Conservation (phyloP, 495 filamentous ascomycete genomes). For the Penicillium coffeae region DNA sequence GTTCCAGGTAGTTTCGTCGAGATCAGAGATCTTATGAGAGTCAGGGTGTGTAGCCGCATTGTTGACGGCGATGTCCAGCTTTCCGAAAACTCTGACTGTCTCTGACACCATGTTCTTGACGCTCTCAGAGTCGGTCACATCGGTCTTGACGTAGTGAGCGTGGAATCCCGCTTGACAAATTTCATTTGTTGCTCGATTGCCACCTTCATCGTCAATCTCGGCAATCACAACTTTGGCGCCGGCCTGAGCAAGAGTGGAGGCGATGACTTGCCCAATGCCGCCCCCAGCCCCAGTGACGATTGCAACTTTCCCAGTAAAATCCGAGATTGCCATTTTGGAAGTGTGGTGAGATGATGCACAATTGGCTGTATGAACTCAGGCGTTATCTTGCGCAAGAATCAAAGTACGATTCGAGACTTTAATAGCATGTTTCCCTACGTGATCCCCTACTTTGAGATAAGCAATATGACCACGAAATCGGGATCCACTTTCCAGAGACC, state of each 20-base stretch:
- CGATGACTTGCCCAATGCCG: constrained; percentile 44
- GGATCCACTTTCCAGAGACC: too few species aligned
- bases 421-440: too few species aligned
- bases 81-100: constrained; percentile 13
- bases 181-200: background rate
- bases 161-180: background rate
- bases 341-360: too few species aligned
- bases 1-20: constrained; percentile 13
- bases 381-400: too few species aligned
- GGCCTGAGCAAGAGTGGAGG: constrained; percentile 37
- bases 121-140: constrained; percentile 12
- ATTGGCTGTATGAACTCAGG: too few species aligned
- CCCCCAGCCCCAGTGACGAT: constrained; percentile 50
- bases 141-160: constrained; percentile 18
- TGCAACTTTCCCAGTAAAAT: constrained; percentile 34
- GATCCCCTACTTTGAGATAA: too few species aligned
- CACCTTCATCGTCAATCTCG: constrained; percentile 33
- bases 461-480: too few species aligned
- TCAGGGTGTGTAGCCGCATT: constrained; percentile 17
- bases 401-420: too few species aligned
- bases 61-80: constrained; percentile 19
- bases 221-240: constrained; percentile 46
- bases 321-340: too few species aligned
- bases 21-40: background rate
- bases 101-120: constrained; percentile 13